Evolutionary conservation across 140 eudicot species (phyloP).

Genomic region (Anethum foeniculum): DNA sequence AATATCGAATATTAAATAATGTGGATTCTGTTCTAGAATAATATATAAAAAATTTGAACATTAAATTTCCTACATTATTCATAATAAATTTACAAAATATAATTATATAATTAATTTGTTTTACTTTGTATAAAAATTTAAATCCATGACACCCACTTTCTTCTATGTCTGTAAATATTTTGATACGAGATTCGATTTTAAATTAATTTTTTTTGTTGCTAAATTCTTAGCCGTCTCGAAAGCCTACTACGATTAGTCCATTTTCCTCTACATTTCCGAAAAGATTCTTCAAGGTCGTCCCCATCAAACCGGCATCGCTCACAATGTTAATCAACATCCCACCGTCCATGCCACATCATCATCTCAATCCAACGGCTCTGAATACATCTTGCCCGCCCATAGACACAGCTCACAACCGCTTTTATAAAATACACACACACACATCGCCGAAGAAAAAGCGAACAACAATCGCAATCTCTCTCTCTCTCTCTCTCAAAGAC

Average conservation of each 20-base stretch:
- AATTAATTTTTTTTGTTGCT: too few species aligned
- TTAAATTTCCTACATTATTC: too few species aligned
- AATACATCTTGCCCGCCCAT: neutral
- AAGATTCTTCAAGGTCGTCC: neutral
- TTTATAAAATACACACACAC: neutral
- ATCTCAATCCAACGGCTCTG: neutral
- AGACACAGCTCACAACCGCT: neutral
- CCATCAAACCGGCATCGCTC: neutral
- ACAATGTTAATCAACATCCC: neutral
- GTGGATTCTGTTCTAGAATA: too few species aligned
- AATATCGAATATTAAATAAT: too few species aligned
- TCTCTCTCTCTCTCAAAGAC: neutral
- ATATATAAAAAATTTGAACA: too few species aligned
- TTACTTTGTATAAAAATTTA: too few species aligned
- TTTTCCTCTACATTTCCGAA: neutral
- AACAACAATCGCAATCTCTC: neutral
- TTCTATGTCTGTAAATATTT: too few species aligned
- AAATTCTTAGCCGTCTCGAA: neutral
- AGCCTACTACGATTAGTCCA: neutral
- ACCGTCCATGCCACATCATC: neutral
- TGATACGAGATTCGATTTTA: too few species aligned
- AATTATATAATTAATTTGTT: too few species aligned
- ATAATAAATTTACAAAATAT: too few species aligned
- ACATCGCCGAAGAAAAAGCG: constrained; percentile 4
- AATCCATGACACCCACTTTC: too few species aligned